phyloP scores from a whole-genome alignment of 345 rosid species.

The Sapria himalayana region DNA sequence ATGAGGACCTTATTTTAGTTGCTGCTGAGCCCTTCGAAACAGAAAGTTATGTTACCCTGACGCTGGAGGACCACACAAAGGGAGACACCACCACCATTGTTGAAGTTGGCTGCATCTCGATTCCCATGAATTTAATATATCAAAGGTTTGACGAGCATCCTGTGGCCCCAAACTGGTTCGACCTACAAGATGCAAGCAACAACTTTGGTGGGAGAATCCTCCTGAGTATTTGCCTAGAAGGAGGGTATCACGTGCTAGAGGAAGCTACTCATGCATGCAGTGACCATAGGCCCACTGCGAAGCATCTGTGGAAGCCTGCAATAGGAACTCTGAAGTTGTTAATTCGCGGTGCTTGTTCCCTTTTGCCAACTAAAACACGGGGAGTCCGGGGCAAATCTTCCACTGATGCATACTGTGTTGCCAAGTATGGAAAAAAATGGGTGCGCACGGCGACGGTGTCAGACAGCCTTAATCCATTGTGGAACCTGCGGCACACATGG shows the following conservation, averaged over 20 bases:
- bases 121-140: constrained; percentile 55
- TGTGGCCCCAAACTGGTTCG: constrained; percentile 50
- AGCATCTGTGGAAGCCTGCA: constrained; percentile 94
- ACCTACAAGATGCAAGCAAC: constrained; percentile 22
- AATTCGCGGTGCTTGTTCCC: constrained; percentile 76
- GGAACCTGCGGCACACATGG: constrained; percentile 99
- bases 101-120: constrained; percentile 40
- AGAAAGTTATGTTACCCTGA: constrained; percentile 32
- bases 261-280: constrained; percentile 98
- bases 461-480: constrained; percentile 86
- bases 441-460: constrained; percentile 72
- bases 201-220: constrained; percentile 37
- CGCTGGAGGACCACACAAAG: constrained; percentile 66
- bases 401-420: constrained; percentile 84
- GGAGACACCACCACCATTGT: constrained; percentile 21
- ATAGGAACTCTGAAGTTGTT: constrained; percentile 76
- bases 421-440: constrained; percentile 97
- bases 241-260: constrained; percentile 96
- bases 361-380: constrained; percentile 72
- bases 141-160: constrained; percentile 66
- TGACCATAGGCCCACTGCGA: constrained; percentile 87
- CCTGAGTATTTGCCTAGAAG: constrained; percentile 67
- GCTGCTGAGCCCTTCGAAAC: constrained; percentile 89
- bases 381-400: constrained; percentile 60
- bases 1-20: constrained; percentile 71